Base-by-base conservation (phyloP, 1,139 yeast genomes). In the Barnettozyma hawaiiensis region DNA sequence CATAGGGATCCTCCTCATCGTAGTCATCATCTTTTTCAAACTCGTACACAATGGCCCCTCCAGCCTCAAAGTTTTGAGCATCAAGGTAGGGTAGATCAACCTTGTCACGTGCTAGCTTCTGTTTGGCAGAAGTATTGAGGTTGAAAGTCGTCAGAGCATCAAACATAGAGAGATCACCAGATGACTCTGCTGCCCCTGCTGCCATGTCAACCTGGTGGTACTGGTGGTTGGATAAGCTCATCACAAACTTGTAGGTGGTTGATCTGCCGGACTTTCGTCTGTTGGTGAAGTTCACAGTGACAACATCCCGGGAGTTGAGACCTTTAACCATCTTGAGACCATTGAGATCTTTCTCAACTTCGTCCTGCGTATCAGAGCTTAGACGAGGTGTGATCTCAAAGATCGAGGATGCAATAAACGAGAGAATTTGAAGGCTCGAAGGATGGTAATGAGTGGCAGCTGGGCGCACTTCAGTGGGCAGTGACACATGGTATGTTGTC, bases 1-100 rank as follows among this genome's bases (percentile, higher is more conserved):
- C 98, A 55, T 82, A 90, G 0, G 97, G 97, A 62, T 92, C 98
- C 53, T 92, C 97, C 62, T 92, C 97, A 59, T 92, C 97, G 46
- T 89, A 90, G 60, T 90, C 97, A 60, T 90, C 83, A 52, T 76
- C 81, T 53, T 76, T 75, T 55, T 85, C 95, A 59, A 80, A 90
- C 59, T 90, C 94, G 59, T 90, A 92, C 11, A 92, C 95, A 55
- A 92, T 90, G 1, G 98, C 97, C 31, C 96, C 95, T 23, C 92
- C 86, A 26, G 71, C 65, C 4, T 89, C 94, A 46, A 84, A 69
- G 40, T 75, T 70, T 60, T 90, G 97, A 0, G 97, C 97, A 54
- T 85, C 85, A 69, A 90, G 66, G 59, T 72, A 92, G 14, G 98
- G 98, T 48, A 92, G 68, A 39, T 85, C 95, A 4, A 92, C 96